phyloP scores from a whole-genome alignment of 2,329 filamentous ascomycete genomes.

The Meredithiella fracta region DNA sequence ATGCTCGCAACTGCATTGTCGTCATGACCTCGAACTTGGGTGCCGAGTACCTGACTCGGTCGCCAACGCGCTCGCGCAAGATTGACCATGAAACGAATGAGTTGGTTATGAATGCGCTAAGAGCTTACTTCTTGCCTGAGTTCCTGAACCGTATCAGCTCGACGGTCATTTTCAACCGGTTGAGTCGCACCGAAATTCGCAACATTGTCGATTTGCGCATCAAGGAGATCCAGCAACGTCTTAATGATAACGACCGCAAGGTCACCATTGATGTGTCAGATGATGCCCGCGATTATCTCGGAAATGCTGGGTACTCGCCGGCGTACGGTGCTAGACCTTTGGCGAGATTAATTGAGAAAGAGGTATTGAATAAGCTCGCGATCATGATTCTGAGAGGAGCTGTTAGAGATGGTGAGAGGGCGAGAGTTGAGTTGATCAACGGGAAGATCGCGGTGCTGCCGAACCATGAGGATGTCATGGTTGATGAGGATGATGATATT shows the following conservation, averaged over 20 bases:
- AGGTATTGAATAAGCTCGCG: constrained; percentile 84
- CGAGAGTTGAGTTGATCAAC: constrained; percentile 61
- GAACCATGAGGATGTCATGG: constrained; percentile 53
- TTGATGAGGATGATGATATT: constrained; percentile 44
- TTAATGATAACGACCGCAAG: constrained; percentile 71
- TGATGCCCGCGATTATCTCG: constrained; percentile 85
- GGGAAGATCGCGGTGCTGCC: constrained; percentile 66
- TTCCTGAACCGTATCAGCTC: constrained; percentile 97
- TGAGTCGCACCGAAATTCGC: constrained; percentile 77
- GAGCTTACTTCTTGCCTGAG: constrained; percentile 93
- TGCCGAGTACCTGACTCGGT: constrained; percentile 78
- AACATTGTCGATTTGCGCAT: constrained; percentile 89
- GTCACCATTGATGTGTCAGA: constrained; percentile 68
- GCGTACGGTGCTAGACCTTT: constrained; percentile 87
- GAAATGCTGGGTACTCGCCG: constrained; percentile 79
- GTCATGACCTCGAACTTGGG: constrained; percentile 98
- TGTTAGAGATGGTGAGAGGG: constrained; percentile 71
- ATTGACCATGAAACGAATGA: constrained; percentile 77
- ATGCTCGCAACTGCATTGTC: constrained; percentile 95
- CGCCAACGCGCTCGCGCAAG: constrained; percentile 59
- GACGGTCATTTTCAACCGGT: constrained; percentile 94
- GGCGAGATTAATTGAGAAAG: constrained; percentile 82
- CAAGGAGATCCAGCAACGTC: constrained; percentile 74
- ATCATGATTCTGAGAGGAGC: constrained; percentile 77
- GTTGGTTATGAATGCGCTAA: constrained; percentile 76